Percentiles rank a stretch among this genome's conserved stretches.
These are phyloP conservation scores for Tolypocladium album DNA, from an alignment of 2,329 filamentous ascomycete species.

Conservation along the genomic window DNA sequence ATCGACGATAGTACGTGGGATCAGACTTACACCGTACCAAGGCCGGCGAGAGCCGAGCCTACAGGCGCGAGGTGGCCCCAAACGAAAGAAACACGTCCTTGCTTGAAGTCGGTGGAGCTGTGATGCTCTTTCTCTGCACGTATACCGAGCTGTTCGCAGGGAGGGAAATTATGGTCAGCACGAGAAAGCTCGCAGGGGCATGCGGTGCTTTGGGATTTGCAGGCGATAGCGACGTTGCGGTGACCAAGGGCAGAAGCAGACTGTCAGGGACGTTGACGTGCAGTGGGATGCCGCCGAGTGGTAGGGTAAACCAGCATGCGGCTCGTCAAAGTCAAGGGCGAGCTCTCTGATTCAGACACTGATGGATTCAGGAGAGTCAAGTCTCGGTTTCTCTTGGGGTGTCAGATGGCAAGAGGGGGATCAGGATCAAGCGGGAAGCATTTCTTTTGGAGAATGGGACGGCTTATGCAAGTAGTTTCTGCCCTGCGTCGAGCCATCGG, in stretches of 20 bases:
- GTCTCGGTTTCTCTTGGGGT: conserved; percentile 16
- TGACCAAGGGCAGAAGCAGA: background rate
- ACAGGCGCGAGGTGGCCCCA: conserved; percentile 3
- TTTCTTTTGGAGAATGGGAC: conserved; percentile 22
- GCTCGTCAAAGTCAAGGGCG: conserved; percentile 6
- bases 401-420: conserved; percentile 11
- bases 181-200: background rate
- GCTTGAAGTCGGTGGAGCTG: conserved; percentile 1
- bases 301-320: conserved; percentile 3
- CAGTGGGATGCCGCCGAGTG: conserved; percentile 9
- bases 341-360: conserved; percentile 11
- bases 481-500: conserved; percentile 15
- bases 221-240: background rate
- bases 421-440: conserved; percentile 15
- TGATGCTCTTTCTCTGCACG: conserved; percentile 8
- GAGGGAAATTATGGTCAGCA: conserved; percentile 13
- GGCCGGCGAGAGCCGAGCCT: background rate
- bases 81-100: conserved; percentile 8
- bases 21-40: conserved; percentile 2
- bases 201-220: background rate
- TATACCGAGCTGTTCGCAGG: conserved; percentile 9
- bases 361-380: conserved; percentile 16
- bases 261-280: conserved; percentile 4
- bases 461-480: conserved; percentile 19
- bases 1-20: conserved; percentile 5